These are phyloP conservation scores for Apophysomyces variabilis DNA, from an alignment of 371 early-diverging fungal species.

Conservation along the genomic window DNA sequence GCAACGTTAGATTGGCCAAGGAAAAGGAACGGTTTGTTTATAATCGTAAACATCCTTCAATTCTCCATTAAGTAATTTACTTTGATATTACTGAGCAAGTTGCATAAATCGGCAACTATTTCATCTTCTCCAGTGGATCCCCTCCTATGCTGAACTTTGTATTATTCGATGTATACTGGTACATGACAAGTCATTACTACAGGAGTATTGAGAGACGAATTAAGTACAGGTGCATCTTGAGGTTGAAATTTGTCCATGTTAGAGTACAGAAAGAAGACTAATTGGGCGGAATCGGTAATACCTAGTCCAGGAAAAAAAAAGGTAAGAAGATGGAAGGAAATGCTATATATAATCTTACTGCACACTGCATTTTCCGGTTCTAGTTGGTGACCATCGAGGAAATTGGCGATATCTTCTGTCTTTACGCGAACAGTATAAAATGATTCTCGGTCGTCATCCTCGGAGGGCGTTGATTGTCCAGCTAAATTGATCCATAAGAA, in stretches of 20 bases:
- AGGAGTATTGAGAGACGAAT: constrained; percentile 13
- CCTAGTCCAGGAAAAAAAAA: constrained; percentile 9
- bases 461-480: constrained; percentile 9
- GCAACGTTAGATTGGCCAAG: too few species aligned
- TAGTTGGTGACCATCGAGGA: constrained; percentile 56
- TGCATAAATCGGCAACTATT: too few species aligned
- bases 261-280: constrained; percentile 40
- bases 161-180: constrained; percentile 31
- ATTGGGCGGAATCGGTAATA: constrained; percentile 31
- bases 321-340: background rate
- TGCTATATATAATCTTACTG: constrained; percentile 28
- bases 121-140: too few species aligned
- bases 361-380: constrained; percentile 64
- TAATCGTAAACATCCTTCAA: too few species aligned
- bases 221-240: constrained; percentile 16
- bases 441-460: constrained; percentile 36
- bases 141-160: too few species aligned
- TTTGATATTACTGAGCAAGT: too few species aligned
- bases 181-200: constrained; percentile 36
- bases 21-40: too few species aligned
- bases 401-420: constrained; percentile 62
- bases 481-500: background rate
- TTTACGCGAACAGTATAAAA: constrained; percentile 41
- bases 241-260: constrained; percentile 32
- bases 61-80: too few species aligned